Conservation (phyloP, 2,329 filamentous ascomycete genomes). For the Aureobasidium leucospermi region DNA sequence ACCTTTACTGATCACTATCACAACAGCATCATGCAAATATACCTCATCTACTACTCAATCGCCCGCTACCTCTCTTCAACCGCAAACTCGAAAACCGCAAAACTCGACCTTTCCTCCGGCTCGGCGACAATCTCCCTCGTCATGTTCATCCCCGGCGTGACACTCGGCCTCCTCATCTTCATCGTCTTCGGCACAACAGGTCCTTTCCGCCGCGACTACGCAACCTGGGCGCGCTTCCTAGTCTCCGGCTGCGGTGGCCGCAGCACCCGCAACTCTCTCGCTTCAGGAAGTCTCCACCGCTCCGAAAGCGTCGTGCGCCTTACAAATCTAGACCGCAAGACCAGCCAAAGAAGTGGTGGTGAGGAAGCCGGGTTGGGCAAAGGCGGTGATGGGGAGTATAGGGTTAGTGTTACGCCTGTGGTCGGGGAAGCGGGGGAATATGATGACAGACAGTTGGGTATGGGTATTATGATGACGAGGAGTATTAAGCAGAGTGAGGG, state of each 20-base stretch:
- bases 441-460: not conserved
- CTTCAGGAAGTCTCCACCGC: not conserved
- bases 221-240: not conserved
- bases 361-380: not conserved
- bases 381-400: not conserved
- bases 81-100: not conserved
- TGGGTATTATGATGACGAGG: slow-evolving; percentile 5
- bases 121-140: slow-evolving; percentile 11
- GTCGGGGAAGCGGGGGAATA: not conserved
- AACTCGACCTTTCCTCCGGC: slow-evolving; percentile 14
- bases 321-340: not conserved
- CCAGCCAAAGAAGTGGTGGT: not conserved
- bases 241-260: not conserved
- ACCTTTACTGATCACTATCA: not conserved
- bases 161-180: slow-evolving; percentile 2
- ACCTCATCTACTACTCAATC: slow-evolving; percentile 15
- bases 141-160: slow-evolving; percentile 13
- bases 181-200: slow-evolving; percentile 12
- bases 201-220: slow-evolving; percentile 15
- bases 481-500: slow-evolving; percentile 2
- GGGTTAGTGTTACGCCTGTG: not conserved
- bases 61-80: slow-evolving; percentile 3
- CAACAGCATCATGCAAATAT: slow-evolving; percentile 16
- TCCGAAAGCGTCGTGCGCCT: slow-evolving; percentile 1
- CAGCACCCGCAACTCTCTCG: not conserved